Conservation (phyloP, 371 early-diverging fungal species). For the Mortierella polycephala region DNA sequence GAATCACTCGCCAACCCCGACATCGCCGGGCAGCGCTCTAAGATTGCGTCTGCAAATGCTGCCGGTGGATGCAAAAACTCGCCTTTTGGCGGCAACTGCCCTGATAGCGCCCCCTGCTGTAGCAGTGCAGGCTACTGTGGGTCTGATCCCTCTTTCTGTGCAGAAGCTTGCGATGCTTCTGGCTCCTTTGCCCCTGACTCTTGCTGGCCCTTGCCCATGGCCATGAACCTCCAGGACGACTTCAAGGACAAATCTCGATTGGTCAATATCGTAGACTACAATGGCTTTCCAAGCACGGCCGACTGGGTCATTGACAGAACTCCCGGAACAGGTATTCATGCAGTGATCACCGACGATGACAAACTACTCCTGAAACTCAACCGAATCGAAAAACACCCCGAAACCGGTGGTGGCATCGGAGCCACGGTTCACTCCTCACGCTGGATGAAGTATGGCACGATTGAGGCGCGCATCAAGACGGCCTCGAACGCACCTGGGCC, state of each 20-base stretch:
- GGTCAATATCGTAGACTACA: conserved; percentile 55
- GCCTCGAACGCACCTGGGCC: conserved; percentile 63
- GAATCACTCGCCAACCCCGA: conserved; percentile 25
- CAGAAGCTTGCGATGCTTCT: conserved; percentile 59
- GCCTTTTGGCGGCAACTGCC: conserved; percentile 45
- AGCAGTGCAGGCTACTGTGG: conserved; percentile 42
- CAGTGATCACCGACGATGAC: conserved; percentile 56
- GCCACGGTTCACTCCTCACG: conserved; percentile 61
- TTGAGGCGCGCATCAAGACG: conserved; percentile 66
- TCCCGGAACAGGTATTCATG: conserved; percentile 55
- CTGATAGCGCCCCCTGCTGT: conserved; percentile 32
- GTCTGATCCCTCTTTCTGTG: conserved; percentile 47
- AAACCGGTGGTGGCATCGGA: conserved; percentile 64
- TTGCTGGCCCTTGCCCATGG: conserved; percentile 66
- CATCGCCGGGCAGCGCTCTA: conserved; percentile 5
- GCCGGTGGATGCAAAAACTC: conserved; percentile 22
- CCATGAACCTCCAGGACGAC: conserved; percentile 54
- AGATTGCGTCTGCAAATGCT: conserved; percentile 6
- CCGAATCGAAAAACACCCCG: conserved; percentile 48
- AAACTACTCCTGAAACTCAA: conserved; percentile 57
- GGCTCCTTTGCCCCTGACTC: conserved; percentile 60
- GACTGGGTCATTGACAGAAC: conserved; percentile 64
- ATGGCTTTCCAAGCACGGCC: conserved; percentile 59
- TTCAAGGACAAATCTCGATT: conserved; percentile 53
- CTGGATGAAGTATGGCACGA: conserved; percentile 63